These are phyloP conservation scores for Cryptococcus sp. DNA, from an alignment of 1,284 basidiomycete species.

Conservation along the genomic window DNA sequence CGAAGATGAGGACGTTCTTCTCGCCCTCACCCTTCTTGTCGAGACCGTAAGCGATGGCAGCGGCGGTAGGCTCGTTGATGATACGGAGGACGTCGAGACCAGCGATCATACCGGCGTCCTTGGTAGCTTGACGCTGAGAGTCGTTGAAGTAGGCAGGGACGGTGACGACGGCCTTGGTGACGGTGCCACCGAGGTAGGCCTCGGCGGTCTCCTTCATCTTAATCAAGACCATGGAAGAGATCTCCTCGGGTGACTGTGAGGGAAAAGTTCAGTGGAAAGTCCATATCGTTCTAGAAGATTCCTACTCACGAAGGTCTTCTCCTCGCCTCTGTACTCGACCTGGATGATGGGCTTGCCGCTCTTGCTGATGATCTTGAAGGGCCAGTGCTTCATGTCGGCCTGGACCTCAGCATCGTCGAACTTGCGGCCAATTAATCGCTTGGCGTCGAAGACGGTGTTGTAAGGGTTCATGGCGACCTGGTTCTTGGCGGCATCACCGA, in stretches of 20 bases:
- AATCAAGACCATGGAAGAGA: constrained; percentile 96
- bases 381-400: constrained; percentile 65
- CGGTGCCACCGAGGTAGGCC: constrained; percentile 65
- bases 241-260: constrained; percentile 52
- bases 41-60: constrained; percentile 62
- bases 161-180: constrained; percentile 70
- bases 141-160: constrained; percentile 72
- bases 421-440: constrained; percentile 79
- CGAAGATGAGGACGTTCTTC: constrained; percentile 99
- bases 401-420: constrained; percentile 75
- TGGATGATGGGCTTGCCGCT: constrained; percentile 81
- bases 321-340: constrained; percentile 82
- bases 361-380: constrained; percentile 78
- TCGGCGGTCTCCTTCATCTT: constrained; percentile 93
- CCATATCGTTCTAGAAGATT: neutral
- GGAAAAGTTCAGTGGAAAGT: constrained; percentile 11
- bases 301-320: constrained; percentile 77
- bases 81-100: constrained; percentile 68
- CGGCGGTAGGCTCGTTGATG: constrained; percentile 66
- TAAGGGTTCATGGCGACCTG: constrained; percentile 75
- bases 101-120: constrained; percentile 64
- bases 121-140: constrained; percentile 67
- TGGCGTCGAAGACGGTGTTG: constrained; percentile 97
- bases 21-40: constrained; percentile 79
- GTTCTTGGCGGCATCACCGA: constrained; percentile 87